Conservation (phyloP, 371 early-diverging fungal species). For the Mucor ambiguus region DNA sequence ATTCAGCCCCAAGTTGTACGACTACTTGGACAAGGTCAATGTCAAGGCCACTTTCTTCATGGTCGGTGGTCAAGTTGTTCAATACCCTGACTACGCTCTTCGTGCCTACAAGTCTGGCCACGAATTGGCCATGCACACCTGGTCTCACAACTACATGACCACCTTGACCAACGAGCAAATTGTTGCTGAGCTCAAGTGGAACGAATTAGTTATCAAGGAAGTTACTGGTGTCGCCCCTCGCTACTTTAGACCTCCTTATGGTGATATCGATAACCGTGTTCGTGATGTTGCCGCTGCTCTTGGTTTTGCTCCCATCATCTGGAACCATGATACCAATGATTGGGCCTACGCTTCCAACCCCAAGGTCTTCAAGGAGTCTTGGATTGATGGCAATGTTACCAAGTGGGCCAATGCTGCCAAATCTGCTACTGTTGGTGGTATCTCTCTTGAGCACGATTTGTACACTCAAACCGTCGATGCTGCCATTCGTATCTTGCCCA, state of each 20-base stretch:
- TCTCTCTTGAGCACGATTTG: constrained; percentile 50
- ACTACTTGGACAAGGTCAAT: constrained; percentile 37
- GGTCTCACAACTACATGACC: constrained; percentile 66
- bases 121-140: constrained; percentile 60
- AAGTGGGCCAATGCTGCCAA: constrained; percentile 38
- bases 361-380: constrained; percentile 12
- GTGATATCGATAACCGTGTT: constrained; percentile 58
- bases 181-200: constrained; percentile 69
- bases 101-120: constrained; percentile 49
- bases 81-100: constrained; percentile 46
- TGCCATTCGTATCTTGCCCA: constrained; percentile 42
- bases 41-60: constrained; percentile 59
- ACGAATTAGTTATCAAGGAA: constrained; percentile 59
- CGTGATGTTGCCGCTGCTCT: constrained; percentile 49
- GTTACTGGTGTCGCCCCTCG: constrained; percentile 62
- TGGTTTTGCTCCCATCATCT: constrained; percentile 50
- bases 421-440: constrained; percentile 35
- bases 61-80: constrained; percentile 53
- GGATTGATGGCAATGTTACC: constrained; percentile 45
- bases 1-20: constrained; percentile 39
- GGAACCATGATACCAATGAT: constrained; percentile 52
- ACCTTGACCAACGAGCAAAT: constrained; percentile 63
- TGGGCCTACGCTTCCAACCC: constrained; percentile 34
- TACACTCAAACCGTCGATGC: constrained; percentile 41
- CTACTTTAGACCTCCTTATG: constrained; percentile 65